phyloP scores from a whole-genome alignment of 2,329 filamentous ascomycete genomes.

The Pleomassaria siparia region DNA sequence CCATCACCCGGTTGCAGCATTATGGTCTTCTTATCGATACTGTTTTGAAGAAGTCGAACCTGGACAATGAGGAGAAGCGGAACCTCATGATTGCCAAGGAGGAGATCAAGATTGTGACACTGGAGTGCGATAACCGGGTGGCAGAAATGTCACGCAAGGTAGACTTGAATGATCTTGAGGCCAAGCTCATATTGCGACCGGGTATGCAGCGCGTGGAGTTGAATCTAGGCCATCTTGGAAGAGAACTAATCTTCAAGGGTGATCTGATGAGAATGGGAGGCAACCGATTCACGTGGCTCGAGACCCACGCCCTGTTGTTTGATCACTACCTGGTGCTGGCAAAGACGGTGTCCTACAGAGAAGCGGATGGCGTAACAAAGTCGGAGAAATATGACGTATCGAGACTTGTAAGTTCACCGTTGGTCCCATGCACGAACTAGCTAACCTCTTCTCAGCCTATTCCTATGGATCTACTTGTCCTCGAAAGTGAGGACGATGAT shows the following conservation, averaged over 20 bases:
- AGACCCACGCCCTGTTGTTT: slow-evolving; percentile 90
- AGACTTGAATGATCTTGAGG: slow-evolving; percentile 78
- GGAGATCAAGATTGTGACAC: slow-evolving; percentile 85
- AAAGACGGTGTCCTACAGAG: slow-evolving; percentile 70
- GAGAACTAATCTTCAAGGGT: slow-evolving; percentile 84
- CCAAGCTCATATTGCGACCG: slow-evolving; percentile 80
- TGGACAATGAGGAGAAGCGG: slow-evolving; percentile 85
- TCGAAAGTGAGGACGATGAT: slow-evolving; percentile 92
- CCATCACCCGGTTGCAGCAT: slow-evolving; percentile 88
- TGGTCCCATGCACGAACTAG: neutral
- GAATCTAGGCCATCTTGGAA: slow-evolving; percentile 90
- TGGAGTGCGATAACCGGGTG: slow-evolving; percentile 90
- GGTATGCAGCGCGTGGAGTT: slow-evolving; percentile 83
- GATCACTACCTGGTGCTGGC: slow-evolving; percentile 95
- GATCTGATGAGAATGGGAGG: slow-evolving; percentile 87
- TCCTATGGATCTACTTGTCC: slow-evolving; percentile 90
- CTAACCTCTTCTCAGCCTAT: slow-evolving; percentile 61
- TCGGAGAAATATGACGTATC: slow-evolving; percentile 89
- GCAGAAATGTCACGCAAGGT: slow-evolving; percentile 92
- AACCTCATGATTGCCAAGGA: slow-evolving; percentile 83
- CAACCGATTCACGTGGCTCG: slow-evolving; percentile 88
- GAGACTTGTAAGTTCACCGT: slow-evolving; percentile 63
- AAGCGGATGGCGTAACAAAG: slow-evolving; percentile 70
- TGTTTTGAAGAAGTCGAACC: slow-evolving; percentile 78
- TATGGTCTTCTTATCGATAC: slow-evolving; percentile 83